Conservation (phyloP, 1,284 basidiomycete genomes). For the Vanrija sp. region DNA sequence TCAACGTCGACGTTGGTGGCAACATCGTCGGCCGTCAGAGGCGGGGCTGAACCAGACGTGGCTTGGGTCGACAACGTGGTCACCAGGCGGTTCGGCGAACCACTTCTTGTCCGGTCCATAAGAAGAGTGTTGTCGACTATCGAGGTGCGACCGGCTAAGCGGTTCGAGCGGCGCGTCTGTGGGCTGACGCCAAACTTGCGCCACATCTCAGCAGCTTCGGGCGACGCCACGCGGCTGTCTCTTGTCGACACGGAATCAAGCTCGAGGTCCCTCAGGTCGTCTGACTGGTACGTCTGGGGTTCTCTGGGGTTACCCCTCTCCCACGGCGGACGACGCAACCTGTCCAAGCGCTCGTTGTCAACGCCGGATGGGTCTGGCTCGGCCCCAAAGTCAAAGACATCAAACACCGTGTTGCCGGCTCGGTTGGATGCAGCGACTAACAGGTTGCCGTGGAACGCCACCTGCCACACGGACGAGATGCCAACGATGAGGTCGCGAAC, state of each 20-base stretch:
- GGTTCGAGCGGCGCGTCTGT: no score
- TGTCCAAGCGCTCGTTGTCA: conserved; percentile 40
- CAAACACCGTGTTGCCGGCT: conserved; percentile 61
- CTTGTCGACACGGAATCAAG: background rate
- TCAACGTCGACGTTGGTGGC: no score
- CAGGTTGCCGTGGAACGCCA: conserved; percentile 85
- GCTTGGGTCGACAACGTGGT: no score
- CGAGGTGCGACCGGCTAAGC: no score
- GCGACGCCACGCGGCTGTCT: background rate
- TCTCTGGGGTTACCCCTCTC: conserved; percentile 32
- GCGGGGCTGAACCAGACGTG: no score
- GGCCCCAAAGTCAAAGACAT: conserved; percentile 46
- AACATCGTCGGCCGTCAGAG: no score
- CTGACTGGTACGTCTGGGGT: conserved; percentile 30
- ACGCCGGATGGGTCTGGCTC: conserved; percentile 22
- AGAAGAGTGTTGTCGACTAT: no score
- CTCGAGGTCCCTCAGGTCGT: conserved; percentile 8
- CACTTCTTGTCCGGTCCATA: no score
- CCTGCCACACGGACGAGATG: conserved; percentile 91
- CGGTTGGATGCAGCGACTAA: conserved; percentile 88
- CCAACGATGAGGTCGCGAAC: conserved; percentile 81
- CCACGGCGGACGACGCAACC: conserved; percentile 33
- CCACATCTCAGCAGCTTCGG: no score
- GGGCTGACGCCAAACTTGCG: no score
- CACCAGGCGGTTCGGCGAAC: no score